A percentile compares a stretch with the other conserved stretches of the same genome.
These are phyloP conservation scores for Alliaria petiolata DNA, from an alignment of 345 rosid genomes.

Conservation along the genomic window DNA sequence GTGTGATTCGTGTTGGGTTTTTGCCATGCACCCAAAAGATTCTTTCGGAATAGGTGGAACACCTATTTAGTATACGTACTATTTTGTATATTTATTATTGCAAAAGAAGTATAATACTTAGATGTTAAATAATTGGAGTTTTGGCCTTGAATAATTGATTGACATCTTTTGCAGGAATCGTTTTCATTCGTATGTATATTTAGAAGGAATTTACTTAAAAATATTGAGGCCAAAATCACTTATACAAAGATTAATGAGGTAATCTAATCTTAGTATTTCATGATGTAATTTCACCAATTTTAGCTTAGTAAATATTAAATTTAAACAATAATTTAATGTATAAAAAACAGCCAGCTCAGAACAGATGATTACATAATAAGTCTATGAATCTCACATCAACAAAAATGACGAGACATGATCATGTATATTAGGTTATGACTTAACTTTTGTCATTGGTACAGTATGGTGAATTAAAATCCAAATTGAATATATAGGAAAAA, in stretches of 20 bases:
- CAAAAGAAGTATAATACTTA: neutral
- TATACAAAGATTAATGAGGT: neutral
- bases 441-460: no score
- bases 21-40: slow-evolving; percentile 29
- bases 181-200: neutral
- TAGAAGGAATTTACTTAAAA: neutral
- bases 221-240: neutral
- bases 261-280: neutral
- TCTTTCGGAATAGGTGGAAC: slow-evolving; percentile 36
- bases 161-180: slow-evolving; percentile 7
- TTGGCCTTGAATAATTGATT: slow-evolving; percentile 17
- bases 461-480: no score
- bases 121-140: slow-evolving; percentile 12
- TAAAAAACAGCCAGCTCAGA: no score
- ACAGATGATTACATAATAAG: no score
- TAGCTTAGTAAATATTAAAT: neutral
- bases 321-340: no score
- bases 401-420: no score
- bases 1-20: slow-evolving; percentile 34
- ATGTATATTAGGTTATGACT: no score
- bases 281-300: neutral
- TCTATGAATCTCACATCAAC: no score
- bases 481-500: no score
- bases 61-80: slow-evolving; percentile 16
- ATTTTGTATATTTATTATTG: slow-evolving; percentile 13